These are phyloP conservation scores for Lentinula guzmanii DNA, from an alignment of 768 basidiomycete species.

Conservation along the genomic window DNA sequence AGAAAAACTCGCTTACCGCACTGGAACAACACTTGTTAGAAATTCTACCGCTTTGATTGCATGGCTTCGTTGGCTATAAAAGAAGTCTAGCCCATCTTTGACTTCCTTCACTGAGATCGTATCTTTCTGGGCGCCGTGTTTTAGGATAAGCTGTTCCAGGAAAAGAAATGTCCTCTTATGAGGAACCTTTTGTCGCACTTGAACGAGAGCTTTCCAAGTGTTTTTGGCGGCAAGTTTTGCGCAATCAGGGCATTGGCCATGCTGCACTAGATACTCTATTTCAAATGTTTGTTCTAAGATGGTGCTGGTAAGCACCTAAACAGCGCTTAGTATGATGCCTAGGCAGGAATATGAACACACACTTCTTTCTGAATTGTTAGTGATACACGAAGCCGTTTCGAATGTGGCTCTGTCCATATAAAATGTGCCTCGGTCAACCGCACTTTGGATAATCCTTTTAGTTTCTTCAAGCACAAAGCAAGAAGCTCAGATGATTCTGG, in stretches of 20 bases:
- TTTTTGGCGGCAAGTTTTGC: conserved; percentile 94
- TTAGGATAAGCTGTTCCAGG: conserved; percentile 95
- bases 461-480: conserved; percentile 90
- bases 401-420: conserved; percentile 99
- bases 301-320: conserved; percentile 86
- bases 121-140: conserved; percentile 94
- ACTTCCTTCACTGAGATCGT: conserved; percentile 92
- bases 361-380: conserved; percentile 99
- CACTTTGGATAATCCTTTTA: conserved; percentile 91
- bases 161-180: conserved; percentile 98
- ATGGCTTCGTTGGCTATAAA: conserved; percentile 86
- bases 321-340: not conserved
- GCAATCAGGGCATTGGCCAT: conserved; percentile 94
- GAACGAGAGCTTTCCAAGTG: conserved; percentile 96
- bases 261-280: conserved; percentile 90
- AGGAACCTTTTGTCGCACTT: conserved; percentile 97
- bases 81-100: conserved; percentile 94
- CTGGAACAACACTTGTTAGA: conserved; percentile 78
- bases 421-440: conserved; percentile 97
- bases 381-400: conserved; percentile 86
- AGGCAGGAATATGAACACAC: conserved; percentile 13
- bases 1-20: conserved; percentile 50
- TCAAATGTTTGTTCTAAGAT: conserved; percentile 98
- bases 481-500: conserved; percentile 92
- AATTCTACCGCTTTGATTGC: conserved; percentile 98